A percentile compares a stretch with the other conserved stretches of the same genome.
These are phyloP conservation scores for Penicillium sclerotigenum DNA, from an alignment of 2,329 filamentous ascomycete species.

Conservation along the genomic window DNA sequence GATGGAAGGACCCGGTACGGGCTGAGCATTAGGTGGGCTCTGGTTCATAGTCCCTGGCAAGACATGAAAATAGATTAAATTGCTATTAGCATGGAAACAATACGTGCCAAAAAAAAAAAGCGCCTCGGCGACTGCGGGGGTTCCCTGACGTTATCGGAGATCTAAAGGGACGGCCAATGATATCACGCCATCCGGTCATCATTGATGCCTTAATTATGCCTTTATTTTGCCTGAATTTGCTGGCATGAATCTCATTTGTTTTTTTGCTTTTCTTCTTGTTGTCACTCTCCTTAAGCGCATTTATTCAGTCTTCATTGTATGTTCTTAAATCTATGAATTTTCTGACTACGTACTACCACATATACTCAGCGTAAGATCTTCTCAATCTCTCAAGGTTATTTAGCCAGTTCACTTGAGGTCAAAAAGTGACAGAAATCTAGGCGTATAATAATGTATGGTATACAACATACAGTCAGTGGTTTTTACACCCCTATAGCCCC, in stretches of 20 bases:
- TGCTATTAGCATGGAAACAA: not conserved
- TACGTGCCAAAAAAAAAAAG: not conserved
- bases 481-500: too few relatives aligned
- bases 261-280: not conserved
- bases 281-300: not conserved
- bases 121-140: slow-evolving; percentile 2
- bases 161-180: not conserved
- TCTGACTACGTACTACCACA: not conserved
- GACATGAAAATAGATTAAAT: not conserved
- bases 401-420: too few relatives aligned
- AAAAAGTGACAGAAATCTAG: too few relatives aligned
- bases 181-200: not conserved
- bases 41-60: slow-evolving; percentile 15
- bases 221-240: not conserved
- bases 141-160: slow-evolving; percentile 1
- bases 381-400: too few relatives aligned
- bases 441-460: too few relatives aligned
- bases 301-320: not conserved
- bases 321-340: not conserved
- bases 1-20: slow-evolving; percentile 3
- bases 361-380: not conserved
- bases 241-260: not conserved
- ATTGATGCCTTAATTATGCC: not conserved
- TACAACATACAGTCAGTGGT: too few relatives aligned
- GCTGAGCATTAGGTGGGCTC: slow-evolving; percentile 7